Evolutionary conservation across 352 stramenopile species (phyloP), one percentile per base, ranked within the genome.

Genomic region (Globisporangium recalcitrans): DNA sequence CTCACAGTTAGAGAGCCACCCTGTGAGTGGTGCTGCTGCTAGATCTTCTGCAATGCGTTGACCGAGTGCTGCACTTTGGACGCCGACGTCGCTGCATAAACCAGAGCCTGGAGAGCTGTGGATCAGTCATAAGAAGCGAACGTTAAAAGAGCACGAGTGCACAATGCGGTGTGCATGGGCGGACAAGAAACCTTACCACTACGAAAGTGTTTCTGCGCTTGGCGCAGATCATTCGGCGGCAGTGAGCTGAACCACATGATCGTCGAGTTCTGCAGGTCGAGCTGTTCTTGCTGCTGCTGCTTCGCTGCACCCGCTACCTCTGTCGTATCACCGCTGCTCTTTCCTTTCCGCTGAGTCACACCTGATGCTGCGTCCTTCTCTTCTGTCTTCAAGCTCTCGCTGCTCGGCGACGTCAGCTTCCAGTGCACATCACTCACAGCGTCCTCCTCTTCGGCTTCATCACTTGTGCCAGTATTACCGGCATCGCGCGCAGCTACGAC

Each of bases 231-330:
- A 65, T 65, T 79, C 3, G 81, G 81, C 31, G 81, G 81, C 47
- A 91, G 67, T n/a, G 81, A 88, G 53, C 78, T 88, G 58, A 91
- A 91, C 78, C 79, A 88, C 62, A 91, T 71, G 47, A 91, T 75
- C 2, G 77, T 68, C 10, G 75, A 61, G 4, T 27, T 67, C 31
- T 32, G 49, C 48, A 48, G 11, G 42, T 67, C 55, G 22, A 46
- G 58, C 22, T 61, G 40, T 31, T 57, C 19, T n/a, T 49, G 31
- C 29, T 24, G 26, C 14, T 46, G 53, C n/a, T 32, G 44, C n/a
- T 46, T 34, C 31, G 44, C 24, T 13, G 46, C 38, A 24, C 5
- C 19, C 31, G 5, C n/a, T n/a, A 29, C 21, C 27, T n/a, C n/a
- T n/a, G 8, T 40, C 16, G 58, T 68, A 1, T 73, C 62, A 24